Conservation (phyloP, 2,329 filamentous ascomycete species). For the Arachnopeziza araneosa region DNA sequence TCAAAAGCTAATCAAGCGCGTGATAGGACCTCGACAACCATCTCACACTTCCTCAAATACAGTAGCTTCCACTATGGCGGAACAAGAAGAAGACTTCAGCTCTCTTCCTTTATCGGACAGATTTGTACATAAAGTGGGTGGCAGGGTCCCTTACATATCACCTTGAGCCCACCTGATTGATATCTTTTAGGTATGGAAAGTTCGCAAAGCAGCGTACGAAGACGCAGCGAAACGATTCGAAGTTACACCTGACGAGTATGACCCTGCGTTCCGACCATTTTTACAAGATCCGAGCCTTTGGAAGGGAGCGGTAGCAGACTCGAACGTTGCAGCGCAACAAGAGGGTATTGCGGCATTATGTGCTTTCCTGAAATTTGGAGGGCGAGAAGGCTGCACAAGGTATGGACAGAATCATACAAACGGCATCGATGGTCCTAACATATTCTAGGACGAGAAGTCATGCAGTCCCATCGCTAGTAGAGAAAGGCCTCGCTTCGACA, state of each 20-base stretch:
- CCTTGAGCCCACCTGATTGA: conserved; percentile 19
- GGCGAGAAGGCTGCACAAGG: conserved; percentile 70
- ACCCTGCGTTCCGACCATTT: conserved; percentile 83
- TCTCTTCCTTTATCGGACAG: conserved; percentile 72
- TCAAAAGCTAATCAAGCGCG: conserved; percentile 26
- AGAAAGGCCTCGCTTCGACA: conserved; percentile 86
- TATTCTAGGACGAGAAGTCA: conserved; percentile 59
- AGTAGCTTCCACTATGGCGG: conserved; percentile 55
- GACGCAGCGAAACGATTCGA: conserved; percentile 85
- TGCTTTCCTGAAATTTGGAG: conserved; percentile 87
- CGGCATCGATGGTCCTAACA: conserved; percentile 6
- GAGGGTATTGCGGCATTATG: conserved; percentile 85
- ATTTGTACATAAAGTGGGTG: conserved; percentile 70
- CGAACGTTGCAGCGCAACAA: conserved; percentile 94
- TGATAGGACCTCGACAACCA: conserved; percentile 15
- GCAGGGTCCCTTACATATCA: neutral
- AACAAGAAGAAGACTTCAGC: conserved; percentile 77
- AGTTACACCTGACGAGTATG: conserved; percentile 74
- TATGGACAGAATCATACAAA: conserved; percentile 31
- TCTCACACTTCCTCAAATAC: conserved; percentile 13
- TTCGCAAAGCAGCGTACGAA: conserved; percentile 91
- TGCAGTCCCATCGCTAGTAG: conserved; percentile 74
- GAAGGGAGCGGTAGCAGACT: conserved; percentile 90
- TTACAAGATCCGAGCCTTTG: conserved; percentile 77
- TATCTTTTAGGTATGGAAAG: conserved; percentile 75